Percentiles rank a stretch among this genome's conserved stretches.
phyloP scores from a whole-genome alignment of 345 rosid species.

The Populus pruinosa region DNA sequence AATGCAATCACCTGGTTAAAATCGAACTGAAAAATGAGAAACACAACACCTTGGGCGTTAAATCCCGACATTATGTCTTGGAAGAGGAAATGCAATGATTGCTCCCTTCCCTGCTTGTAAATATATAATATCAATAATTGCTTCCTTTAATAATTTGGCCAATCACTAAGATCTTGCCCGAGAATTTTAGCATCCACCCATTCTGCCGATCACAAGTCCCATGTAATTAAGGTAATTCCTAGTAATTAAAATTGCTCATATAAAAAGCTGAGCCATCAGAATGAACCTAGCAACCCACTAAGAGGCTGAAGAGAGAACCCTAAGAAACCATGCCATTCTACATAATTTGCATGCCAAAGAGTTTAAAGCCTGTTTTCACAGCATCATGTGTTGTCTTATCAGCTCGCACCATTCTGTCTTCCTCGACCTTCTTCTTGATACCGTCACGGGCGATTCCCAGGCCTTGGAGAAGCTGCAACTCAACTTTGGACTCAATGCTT shows the following conservation, averaged over 20 bases:
- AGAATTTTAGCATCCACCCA: not conserved
- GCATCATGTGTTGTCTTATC: not conserved
- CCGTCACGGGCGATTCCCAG: not conserved
- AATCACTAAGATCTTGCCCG: slow-evolving; percentile 3
- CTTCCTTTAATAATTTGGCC: not conserved
- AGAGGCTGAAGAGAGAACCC: too few relatives aligned
- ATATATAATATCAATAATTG: not conserved
- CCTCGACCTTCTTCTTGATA: not conserved
- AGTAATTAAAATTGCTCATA: not conserved
- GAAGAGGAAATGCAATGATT: not conserved
- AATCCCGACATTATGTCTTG: not conserved
- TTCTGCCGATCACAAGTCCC: not conserved
- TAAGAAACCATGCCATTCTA: not conserved
- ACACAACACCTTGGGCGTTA: not conserved
- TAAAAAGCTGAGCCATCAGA: not conserved
- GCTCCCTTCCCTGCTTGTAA: not conserved
- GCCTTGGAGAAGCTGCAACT: slow-evolving; percentile 12
- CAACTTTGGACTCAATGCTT: not conserved
- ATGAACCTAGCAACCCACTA: not conserved
- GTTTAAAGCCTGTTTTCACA: slow-evolving; percentile 28
- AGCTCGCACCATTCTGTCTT: not conserved
- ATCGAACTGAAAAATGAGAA: not conserved
- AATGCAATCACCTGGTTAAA: not conserved
- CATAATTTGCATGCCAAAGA: slow-evolving; percentile 44
- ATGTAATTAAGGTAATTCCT: not conserved